Conservation (phyloP, 176 grass and related monocot genomes). For the Avena atlantica region DNA sequence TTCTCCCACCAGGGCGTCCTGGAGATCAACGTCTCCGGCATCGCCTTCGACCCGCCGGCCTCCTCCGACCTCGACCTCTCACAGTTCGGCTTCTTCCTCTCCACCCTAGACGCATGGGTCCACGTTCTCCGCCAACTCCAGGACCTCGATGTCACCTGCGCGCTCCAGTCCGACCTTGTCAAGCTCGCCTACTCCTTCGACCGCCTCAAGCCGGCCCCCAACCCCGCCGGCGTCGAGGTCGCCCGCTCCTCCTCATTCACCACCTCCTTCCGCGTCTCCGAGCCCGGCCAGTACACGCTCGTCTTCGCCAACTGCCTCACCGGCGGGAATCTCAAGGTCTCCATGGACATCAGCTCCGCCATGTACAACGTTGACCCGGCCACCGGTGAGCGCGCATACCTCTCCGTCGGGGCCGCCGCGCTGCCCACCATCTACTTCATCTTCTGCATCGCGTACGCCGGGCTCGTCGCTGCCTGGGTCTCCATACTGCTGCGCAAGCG, state of each 20-base stretch:
- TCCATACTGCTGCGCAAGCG: constrained; percentile 81
- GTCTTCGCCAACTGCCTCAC: constrained; percentile 95
- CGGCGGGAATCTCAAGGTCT: constrained; percentile 54
- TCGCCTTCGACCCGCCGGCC: constrained; percentile 63
- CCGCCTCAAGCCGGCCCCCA: constrained; percentile 65
- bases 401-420: constrained; percentile 76
- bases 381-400: constrained; percentile 65
- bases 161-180: constrained; percentile 84
- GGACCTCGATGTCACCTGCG: constrained; percentile 90
- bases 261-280: constrained; percentile 39
- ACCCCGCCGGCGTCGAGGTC: constrained; percentile 67
- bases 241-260: constrained; percentile 83
- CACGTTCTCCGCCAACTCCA: constrained; percentile 88
- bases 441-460: constrained; percentile 75
- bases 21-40: constrained; percentile 85
- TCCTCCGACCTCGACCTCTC: constrained; percentile 68
- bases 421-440: constrained; percentile 84
- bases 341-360: constrained; percentile 82
- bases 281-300: constrained; percentile 91
- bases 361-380: constrained; percentile 88
- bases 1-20: constrained; percentile 79
- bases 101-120: constrained; percentile 88
- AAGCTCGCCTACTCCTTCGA: constrained; percentile 85
- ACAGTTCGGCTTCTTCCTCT: constrained; percentile 97
- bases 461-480: constrained; percentile 67